These are phyloP conservation scores for Mycena citricolor DNA, from an alignment of 1,284 basidiomycete genomes.

Conservation along the genomic window DNA sequence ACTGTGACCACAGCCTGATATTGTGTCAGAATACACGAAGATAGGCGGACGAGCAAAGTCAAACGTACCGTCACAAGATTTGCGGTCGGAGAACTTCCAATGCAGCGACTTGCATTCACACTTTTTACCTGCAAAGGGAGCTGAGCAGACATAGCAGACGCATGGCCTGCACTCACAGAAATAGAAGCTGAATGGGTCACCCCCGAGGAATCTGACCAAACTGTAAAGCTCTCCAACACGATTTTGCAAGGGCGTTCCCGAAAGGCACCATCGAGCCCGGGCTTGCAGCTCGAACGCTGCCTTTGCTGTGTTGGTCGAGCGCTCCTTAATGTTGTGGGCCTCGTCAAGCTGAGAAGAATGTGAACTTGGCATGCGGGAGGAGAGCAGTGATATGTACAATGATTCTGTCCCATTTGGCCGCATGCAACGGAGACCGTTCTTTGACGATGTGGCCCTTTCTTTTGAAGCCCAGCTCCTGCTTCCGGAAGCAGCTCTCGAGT, in stretches of 20 bases:
- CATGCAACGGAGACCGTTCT: slow-evolving; percentile 86
- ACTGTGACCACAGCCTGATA: slow-evolving; percentile 81
- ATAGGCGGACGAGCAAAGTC: neutral
- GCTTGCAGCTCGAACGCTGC: slow-evolving; percentile 88
- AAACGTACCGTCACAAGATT: slow-evolving; percentile 75
- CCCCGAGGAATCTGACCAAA: slow-evolving; percentile 88
- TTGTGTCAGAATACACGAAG: neutral
- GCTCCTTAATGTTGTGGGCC: slow-evolving; percentile 98
- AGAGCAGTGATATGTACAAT: slow-evolving; percentile 41
- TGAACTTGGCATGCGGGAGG: slow-evolving; percentile 14
- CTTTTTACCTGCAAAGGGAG: slow-evolving; percentile 55
- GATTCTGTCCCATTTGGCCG: slow-evolving; percentile 84
- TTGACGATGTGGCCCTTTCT: slow-evolving; percentile 84
- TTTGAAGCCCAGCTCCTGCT: slow-evolving; percentile 91
- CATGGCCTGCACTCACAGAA: slow-evolving; percentile 65
- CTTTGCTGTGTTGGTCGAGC: slow-evolving; percentile 94
- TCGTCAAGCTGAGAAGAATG: slow-evolving; percentile 75
- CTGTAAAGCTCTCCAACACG: slow-evolving; percentile 98
- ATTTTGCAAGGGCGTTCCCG: slow-evolving; percentile 97
- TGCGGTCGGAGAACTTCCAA: slow-evolving; percentile 86
- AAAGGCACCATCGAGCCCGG: slow-evolving; percentile 92
- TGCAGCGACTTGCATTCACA: slow-evolving; percentile 89
- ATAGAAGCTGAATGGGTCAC: slow-evolving; percentile 89
- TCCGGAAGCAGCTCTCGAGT: slow-evolving; percentile 86
- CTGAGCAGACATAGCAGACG: slow-evolving; percentile 1